These are phyloP conservation scores for Alternaria postmessia DNA, from an alignment of 2,329 filamentous ascomycete species.

Conservation along the genomic window DNA sequence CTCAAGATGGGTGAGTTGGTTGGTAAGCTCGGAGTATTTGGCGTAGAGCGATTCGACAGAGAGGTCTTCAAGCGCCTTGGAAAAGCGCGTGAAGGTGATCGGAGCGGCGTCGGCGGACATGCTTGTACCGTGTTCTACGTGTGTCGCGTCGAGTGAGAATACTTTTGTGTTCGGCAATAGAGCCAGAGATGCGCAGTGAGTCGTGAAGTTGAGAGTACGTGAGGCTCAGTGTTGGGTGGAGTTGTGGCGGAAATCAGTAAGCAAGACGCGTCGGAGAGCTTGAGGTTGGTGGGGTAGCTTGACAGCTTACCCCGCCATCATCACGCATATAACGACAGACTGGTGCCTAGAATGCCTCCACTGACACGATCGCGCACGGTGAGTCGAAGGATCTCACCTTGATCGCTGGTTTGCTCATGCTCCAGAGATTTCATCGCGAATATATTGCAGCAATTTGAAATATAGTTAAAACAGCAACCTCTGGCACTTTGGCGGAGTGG, in stretches of 20 bases:
- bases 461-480: not conserved
- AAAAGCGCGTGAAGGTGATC: slow-evolving; percentile 70
- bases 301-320: not conserved
- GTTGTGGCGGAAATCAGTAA: not conserved
- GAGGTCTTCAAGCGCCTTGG: slow-evolving; percentile 72
- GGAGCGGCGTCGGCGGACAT: slow-evolving; percentile 72
- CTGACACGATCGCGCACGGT: not conserved
- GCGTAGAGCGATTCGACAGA: slow-evolving; percentile 72
- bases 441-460: not conserved
- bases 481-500: slow-evolving; percentile 27
- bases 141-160: not conserved
- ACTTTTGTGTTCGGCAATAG: not conserved
- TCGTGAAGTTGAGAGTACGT: not conserved
- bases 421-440: rapidly evolving
- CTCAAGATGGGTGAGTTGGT: slow-evolving; percentile 76
- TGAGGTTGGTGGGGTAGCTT: not conserved
- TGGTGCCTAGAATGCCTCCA: not conserved
- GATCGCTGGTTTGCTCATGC: not conserved
- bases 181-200: not conserved
- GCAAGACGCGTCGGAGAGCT: not conserved
- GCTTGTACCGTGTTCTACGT: not conserved
- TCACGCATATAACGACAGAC: not conserved
- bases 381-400: not conserved
- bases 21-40: slow-evolving; percentile 78
- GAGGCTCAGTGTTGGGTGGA: not conserved